Base-by-base conservation (phyloP, 176 grass and related monocot genomes). In the Carex parvula region DNA sequence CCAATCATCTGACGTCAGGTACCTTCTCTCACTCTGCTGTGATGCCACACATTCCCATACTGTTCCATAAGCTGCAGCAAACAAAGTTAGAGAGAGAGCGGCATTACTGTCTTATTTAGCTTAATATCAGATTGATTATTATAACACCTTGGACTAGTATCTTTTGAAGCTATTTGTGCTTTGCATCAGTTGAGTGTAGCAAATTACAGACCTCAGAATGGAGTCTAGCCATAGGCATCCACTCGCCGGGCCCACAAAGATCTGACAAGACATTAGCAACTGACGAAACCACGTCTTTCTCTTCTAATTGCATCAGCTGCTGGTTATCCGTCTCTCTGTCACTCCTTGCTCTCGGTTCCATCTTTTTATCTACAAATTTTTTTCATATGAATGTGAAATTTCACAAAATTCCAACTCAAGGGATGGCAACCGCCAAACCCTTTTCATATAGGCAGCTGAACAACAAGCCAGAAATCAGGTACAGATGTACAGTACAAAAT, bases 1-100 rank as follows among this genome's bases (percentile, higher is more conserved):
- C 92, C 92, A 97, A 75, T 97, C 92, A 0, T 94, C 94, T 21
- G 92, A 74, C 20, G 90, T 87, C 26, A 97, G 84, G 74, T 97
- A 97, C 46, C 87, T 94, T 30, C 89, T n/a, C n/a, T 81, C n/a
- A 94, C 89, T 85, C 92, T 97, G 84, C 79, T 92, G 81, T 89
- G 94, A 82, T 97, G 94, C 94, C 94, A 97, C 35, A 94, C 81
- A 0, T 88, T 94, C 74, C 94, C 87, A 92, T 90, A 97, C 58
- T 91, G 94, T 79, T 97, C 88, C 39, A 92, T 20, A 29, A 97
- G 92, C 94, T 97, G 92, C 76, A 80, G 80, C 48, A 41, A 60
- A 66, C 58, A 21, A 74, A 56, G 17, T 35, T 71, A 83, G 18
- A 33, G 63, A 61, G 63, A 68, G 5, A 22, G 41, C 65, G 24